Base-by-base conservation (phyloP, 805 yeast genomes). In the Ogataea chonburiensis region DNA sequence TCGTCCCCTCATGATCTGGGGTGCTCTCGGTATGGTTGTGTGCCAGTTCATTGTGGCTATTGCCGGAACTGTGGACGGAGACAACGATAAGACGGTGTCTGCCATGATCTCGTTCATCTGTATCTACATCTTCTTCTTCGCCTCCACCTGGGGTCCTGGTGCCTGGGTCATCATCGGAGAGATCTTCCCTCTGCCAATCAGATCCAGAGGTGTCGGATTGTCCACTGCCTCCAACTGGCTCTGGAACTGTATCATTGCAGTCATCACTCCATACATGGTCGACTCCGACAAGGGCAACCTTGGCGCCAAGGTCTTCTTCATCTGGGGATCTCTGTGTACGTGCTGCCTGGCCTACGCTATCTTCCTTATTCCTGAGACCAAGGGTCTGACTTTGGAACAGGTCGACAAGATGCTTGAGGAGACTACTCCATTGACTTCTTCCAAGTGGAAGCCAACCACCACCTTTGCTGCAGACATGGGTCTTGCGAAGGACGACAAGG, bases 141-240 rank as follows among this genome's bases (percentile, higher is more conserved):
- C 93, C 7, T 71, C 86, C 4, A 75, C 91, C 16, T 86, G 93
- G 91, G 91, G 91, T 58, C 88, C 93, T 24, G 77, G 75, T 43
- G 78, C 76, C 24, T 85, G 91, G 89, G 85, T 76, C 31, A 60
- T 75, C 37, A 60, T 66, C 50, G 77, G 79, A 50, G 82, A 76
- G 51, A 63, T 73, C 31, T 84, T 73, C 71, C 86, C 89, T 45
- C 74, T 84, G 36, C 76, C 81, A 58, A 76, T 80, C 44, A 75
- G 94, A 58, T 84, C 85, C 37, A 79, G 79, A 57, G 85, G 85
- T 40, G 76, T 81, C 39, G 77, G 85, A 18, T 58, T 83, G 34
- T 73, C 84, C 10, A 80, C 84, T 13, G 84, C 89, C 21, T 76
- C 88, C 30, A 84, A 85, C 65, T 84, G 93, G 93, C 57, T 81